Evolutionary conservation across 2,329 filamentous ascomycete genomes (phyloP).

Genomic region (Pseudogymnoascus sp.): DNA sequence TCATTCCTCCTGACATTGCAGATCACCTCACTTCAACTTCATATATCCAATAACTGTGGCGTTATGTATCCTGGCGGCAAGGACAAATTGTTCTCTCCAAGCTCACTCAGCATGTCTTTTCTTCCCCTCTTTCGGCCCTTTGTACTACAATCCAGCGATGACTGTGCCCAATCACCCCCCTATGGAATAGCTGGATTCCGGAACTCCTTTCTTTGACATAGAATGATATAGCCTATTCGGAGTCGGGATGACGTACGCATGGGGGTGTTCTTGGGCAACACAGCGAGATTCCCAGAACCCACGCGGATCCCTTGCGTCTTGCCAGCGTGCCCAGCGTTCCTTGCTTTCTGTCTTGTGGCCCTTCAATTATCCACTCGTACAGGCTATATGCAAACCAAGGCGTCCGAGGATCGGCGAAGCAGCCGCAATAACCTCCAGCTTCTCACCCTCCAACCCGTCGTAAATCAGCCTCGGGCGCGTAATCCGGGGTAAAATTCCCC

Average conservation of each 20-base stretch:
- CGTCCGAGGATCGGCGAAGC: neutral
- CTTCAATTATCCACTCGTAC: neutral
- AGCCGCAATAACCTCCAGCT: neutral
- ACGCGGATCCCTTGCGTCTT: neutral
- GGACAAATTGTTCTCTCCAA: neutral
- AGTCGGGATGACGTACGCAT: neutral
- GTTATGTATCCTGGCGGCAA: neutral
- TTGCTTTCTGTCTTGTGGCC: neutral
- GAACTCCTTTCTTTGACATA: neutral
- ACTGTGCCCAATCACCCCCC: neutral
- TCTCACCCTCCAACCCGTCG: neutral
- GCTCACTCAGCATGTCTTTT: neutral
- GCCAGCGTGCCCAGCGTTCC: neutral
- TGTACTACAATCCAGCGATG: neutral
- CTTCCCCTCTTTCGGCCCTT: neutral
- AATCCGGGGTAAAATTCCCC: constrained; percentile 3
- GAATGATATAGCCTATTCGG: neutral
- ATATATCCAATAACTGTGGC: neutral
- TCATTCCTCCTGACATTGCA: neutral
- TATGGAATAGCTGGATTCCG: neutral
- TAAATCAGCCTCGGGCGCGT: neutral
- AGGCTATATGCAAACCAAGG: neutral
- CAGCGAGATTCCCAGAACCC: neutral
- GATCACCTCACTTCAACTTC: neutral
- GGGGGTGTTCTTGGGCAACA: neutral